A percentile compares a stretch with the other conserved stretches of the same genome.
Evolutionary conservation across 768 basidiomycete genomes (phyloP).

Genomic region (Amanita exitialis): DNA sequence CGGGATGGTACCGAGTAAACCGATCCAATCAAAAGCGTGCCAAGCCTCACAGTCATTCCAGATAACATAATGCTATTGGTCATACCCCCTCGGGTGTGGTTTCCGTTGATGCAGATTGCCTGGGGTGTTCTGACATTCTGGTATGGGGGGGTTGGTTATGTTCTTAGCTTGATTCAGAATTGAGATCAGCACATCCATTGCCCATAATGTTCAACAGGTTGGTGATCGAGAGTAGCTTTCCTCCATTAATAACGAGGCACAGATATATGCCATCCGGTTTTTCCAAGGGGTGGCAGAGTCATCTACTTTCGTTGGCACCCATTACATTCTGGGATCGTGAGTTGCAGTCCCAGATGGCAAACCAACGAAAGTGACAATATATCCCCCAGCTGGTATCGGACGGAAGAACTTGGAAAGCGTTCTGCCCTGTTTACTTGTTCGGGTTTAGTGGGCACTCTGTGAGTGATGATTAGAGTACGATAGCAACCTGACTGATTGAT

Average conservation of each 20-base stretch:
- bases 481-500: not conserved
- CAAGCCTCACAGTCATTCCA: conserved; percentile 11
- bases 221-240: not conserved
- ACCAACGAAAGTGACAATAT: not conserved
- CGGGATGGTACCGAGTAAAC: conserved; percentile 60
- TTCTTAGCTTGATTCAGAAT: not conserved
- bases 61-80: conserved; percentile 62
- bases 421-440: conserved; percentile 65
- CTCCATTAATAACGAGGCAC: not conserved
- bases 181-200: conserved; percentile 40
- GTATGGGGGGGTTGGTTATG: conserved; percentile 18
- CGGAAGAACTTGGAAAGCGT: conserved; percentile 59
- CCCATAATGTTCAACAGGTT: conserved; percentile 47
- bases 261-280: conserved; percentile 65
- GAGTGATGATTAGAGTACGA: conserved; percentile 9
- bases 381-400: conserved; percentile 51
- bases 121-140: conserved; percentile 63
- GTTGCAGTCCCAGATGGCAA: conserved; percentile 13
- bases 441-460: conserved; percentile 54
- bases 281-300: conserved; percentile 66
- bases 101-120: conserved; percentile 53
- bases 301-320: conserved; percentile 69
- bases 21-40: not conserved
- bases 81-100: conserved; percentile 54
- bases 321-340: conserved; percentile 64